Base-by-base conservation (phyloP, 805 yeast genomes). In the Hanseniaspora meyeri region DNA sequence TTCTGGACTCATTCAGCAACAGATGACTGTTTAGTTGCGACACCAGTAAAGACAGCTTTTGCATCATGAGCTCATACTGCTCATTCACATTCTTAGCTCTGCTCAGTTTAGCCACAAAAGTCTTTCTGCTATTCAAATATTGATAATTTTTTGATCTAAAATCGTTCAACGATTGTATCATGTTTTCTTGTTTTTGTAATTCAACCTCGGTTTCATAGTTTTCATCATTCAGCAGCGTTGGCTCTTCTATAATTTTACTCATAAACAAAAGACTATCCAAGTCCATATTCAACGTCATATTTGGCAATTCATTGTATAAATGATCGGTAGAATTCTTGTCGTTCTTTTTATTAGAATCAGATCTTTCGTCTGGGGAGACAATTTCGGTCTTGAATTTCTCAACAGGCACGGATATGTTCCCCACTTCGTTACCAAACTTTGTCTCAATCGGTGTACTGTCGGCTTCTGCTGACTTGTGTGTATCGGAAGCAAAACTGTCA, bases 21-120 rank as follows among this genome's bases (percentile, higher is more conserved):
- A 78, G 72, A 58, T 77, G 80, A 60, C 82, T 83, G 52, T 82
- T 77, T 58, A 84, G 66, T 60, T 77, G 76, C 49, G 80, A 77
- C 17, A 85, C 73, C 12, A 74, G 64, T 6, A 64, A 64, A 16
- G 71, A 47, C 2, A 73, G 61, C 46, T 63, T 66, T 9, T 63
- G 65, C 37, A 67, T 55, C 2, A 66, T 64, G 49, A 63, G 61
- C 65, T 67, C 69, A 53, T 42, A 27, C 34, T 52, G 36, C 54
- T 57, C 39, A 38, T 43, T 9, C 9, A 43, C 2, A 16, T 36
- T 39, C 47, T 49, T 39, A 24, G 49, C n/a, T 12, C 29, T 83
- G 51, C 82, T 77, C 59, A 84, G 66, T 60, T 77, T 76, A 51
- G 80, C 77, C 24, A 85, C 72, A 14, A 74, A 64, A 8, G 65